Evolutionary conservation across 2,329 filamentous ascomycete species (phyloP).

Genomic region (Karstenula rhodostoma): DNA sequence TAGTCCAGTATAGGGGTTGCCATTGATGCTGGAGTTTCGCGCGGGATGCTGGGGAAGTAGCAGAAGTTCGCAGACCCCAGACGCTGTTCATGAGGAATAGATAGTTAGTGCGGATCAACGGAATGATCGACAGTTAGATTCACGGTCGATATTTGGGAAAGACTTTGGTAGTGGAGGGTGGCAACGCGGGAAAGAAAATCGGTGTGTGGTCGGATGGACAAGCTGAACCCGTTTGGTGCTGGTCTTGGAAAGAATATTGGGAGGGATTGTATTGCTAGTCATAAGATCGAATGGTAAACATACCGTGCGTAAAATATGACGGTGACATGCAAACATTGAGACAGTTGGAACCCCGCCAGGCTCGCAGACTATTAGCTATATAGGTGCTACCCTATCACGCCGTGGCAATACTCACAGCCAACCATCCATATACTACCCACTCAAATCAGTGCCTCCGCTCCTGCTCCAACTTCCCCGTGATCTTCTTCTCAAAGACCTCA

Average conservation of each 20-base stretch:
- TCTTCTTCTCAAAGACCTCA: slow-evolving; percentile 54
- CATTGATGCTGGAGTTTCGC: background rate
- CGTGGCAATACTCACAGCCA: background rate
- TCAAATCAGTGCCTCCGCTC: slow-evolving; percentile 6
- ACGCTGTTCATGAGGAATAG: slow-evolving; percentile 3
- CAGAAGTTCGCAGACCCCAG: background rate
- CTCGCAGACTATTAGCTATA: background rate
- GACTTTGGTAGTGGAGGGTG: background rate
- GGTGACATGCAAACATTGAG: no score
- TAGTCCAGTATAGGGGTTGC: background rate
- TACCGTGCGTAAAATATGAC: no score
- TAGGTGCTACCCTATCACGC: background rate
- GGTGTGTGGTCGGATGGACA: background rate
- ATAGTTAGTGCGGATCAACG: background rate
- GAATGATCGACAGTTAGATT: background rate
- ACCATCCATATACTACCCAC: no score
- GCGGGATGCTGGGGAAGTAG: background rate
- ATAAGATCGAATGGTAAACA: no score
- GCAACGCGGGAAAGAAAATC: background rate
- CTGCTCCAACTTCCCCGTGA: slow-evolving; percentile 36
- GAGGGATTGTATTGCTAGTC: background rate
- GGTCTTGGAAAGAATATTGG: background rate
- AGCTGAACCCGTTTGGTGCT: background rate
- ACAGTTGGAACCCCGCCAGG: background rate
- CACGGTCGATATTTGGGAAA: background rate